A percentile compares a stretch with the other conserved stretches of the same genome.
phyloP scores from a whole-genome alignment of 75 land plant species.

The Pseudotsuga menziesii region DNA sequence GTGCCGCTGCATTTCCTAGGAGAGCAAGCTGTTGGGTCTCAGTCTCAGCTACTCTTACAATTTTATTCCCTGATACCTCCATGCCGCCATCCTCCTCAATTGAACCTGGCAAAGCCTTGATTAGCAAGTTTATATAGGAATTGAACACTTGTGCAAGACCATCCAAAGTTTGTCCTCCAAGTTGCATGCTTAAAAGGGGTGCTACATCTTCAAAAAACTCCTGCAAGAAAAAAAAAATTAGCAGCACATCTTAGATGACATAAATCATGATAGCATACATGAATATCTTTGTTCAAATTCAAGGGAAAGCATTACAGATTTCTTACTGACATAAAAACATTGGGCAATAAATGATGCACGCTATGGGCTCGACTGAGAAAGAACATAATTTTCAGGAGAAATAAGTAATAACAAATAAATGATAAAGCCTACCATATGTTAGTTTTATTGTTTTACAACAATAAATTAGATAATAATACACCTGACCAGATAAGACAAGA shows the following conservation, averaged over 20 bases:
- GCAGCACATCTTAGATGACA: background rate
- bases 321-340: background rate
- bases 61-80: constrained; percentile 38
- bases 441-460: background rate
- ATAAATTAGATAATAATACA: background rate
- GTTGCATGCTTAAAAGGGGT: constrained; percentile 75
- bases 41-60: constrained; percentile 69
- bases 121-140: constrained; percentile 68
- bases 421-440: background rate
- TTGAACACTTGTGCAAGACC: constrained; percentile 73
- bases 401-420: background rate
- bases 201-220: constrained; percentile 87
- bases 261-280: background rate
- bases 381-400: background rate
- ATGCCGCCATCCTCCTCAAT: constrained; percentile 59
- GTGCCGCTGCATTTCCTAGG: constrained; percentile 82
- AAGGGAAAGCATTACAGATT: background rate
- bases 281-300: background rate
- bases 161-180: constrained; percentile 66
- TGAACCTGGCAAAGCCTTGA: constrained; percentile 82
- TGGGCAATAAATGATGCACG: background rate
- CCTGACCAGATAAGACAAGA: background rate
- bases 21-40: constrained; percentile 86
- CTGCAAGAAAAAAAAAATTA: no score
- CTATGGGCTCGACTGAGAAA: background rate